These are phyloP conservation scores for Penicillium bialowiezense DNA, from an alignment of 495 filamentous ascomycete genomes.

Conservation along the genomic window DNA sequence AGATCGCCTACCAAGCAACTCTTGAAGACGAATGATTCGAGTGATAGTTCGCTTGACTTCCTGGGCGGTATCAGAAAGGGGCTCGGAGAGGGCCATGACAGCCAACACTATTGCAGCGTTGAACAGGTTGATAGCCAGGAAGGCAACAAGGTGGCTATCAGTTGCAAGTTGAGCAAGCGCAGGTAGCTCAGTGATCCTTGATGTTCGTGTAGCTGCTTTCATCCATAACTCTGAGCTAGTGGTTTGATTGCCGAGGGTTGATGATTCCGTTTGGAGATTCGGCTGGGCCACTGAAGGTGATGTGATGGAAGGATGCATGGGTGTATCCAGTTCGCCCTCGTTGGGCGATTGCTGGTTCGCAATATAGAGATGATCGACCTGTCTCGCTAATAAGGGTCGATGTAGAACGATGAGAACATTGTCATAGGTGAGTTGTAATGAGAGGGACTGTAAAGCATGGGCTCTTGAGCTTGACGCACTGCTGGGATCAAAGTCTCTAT, in stretches of 20 bases:
- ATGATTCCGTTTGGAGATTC: not conserved
- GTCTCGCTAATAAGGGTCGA: conserved; percentile 27
- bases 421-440: conserved; percentile 34
- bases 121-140: conserved; percentile 36
- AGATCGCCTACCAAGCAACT: conserved; percentile 25
- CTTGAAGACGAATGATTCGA: conserved; percentile 29
- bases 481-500: conserved; percentile 18
- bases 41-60: conserved; percentile 32
- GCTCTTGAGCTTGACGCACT: conserved; percentile 15
- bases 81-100: conserved; percentile 30
- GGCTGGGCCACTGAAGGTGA: conserved; percentile 1
- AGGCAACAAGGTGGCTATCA: conserved; percentile 31
- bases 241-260: not conserved
- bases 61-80: conserved; percentile 32
- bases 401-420: conserved; percentile 34
- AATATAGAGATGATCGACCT: conserved; percentile 22
- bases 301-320: not conserved
- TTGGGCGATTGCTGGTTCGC: not conserved
- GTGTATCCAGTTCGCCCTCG: not conserved
- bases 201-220: conserved; percentile 30
- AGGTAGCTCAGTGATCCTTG: conserved; percentile 23
- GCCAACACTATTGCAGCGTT: conserved; percentile 32
- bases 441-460: conserved; percentile 26
- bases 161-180: conserved; percentile 25
- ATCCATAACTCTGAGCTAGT: conserved; percentile 25